Percentiles rank a stretch among this genome's conserved stretches.
phyloP scores from a whole-genome alignment of 345 rosid genomes.

The Lepidium sativum region DNA sequence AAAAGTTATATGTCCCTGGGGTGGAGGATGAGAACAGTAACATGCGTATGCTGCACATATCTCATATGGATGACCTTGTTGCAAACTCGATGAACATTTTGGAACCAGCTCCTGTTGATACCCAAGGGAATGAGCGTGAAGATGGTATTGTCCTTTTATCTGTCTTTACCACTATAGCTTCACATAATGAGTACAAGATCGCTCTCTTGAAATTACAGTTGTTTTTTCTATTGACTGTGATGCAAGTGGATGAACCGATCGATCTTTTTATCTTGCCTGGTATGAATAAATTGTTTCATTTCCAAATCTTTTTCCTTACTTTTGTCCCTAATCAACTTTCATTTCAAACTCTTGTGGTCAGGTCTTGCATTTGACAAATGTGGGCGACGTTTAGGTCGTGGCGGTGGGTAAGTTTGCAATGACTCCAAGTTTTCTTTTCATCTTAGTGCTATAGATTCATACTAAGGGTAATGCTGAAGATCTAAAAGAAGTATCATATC shows the following conservation, averaged over 20 bases:
- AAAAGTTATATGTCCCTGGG: slow-evolving; percentile 80
- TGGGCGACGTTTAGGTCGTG: slow-evolving; percentile 94
- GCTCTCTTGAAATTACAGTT: not conserved
- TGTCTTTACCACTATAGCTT: not conserved
- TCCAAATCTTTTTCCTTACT: not conserved
- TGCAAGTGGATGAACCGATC: slow-evolving; percentile 69
- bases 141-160: slow-evolving; percentile 44
- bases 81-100: slow-evolving; percentile 90
- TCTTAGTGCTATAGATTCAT: not conserved
- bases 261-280: slow-evolving; percentile 90
- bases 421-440: not conserved
- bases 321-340: not conserved
- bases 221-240: slow-evolving; percentile 38
- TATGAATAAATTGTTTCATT: slow-evolving; percentile 15
- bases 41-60: slow-evolving; percentile 81
- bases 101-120: slow-evolving; percentile 74
- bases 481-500: not conserved
- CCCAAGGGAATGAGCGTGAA: slow-evolving; percentile 66
- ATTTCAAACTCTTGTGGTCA: slow-evolving; percentile 9
- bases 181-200: not conserved
- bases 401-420: slow-evolving; percentile 66
- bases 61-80: slow-evolving; percentile 60
- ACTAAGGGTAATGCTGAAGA: not conserved
- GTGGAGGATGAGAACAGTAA: slow-evolving; percentile 91
- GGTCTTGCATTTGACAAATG: slow-evolving; percentile 94